Evolutionary conservation across 805 yeast species (phyloP).

Genomic region (Suhomyces faveliae): DNA sequence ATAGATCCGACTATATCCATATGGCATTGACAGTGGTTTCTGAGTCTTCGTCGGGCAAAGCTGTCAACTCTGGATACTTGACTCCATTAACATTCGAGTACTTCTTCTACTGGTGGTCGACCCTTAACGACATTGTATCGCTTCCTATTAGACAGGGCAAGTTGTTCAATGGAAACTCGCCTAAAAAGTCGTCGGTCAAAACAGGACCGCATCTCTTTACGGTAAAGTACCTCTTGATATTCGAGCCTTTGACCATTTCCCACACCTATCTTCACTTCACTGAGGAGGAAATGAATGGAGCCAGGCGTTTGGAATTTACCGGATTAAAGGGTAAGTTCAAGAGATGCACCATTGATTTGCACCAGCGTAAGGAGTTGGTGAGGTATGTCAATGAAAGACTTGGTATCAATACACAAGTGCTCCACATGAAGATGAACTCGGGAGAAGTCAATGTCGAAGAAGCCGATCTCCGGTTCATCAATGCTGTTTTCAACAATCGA

Average conservation of each 20-base stretch:
- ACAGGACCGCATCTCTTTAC: slow-evolving; percentile 42
- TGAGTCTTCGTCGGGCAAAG: slow-evolving; percentile 26
- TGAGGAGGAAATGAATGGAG: slow-evolving; percentile 19
- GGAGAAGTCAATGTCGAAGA: slow-evolving; percentile 69
- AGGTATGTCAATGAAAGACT: slow-evolving; percentile 39
- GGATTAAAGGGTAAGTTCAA: slow-evolving; percentile 38
- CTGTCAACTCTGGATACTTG: slow-evolving; percentile 36
- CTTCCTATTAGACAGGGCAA: slow-evolving; percentile 38
- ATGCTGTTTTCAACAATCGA: slow-evolving; percentile 61
- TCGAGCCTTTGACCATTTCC: slow-evolving; percentile 40
- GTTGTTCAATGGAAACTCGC: slow-evolving; percentile 22
- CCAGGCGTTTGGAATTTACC: slow-evolving; percentile 31
- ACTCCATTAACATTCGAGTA: slow-evolving; percentile 39
- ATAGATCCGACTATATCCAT: slow-evolving; percentile 80
- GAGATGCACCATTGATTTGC: slow-evolving; percentile 37
- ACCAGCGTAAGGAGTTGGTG: slow-evolving; percentile 37
- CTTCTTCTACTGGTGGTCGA: slow-evolving; percentile 45
- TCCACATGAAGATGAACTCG: slow-evolving; percentile 58
- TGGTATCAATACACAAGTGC: slow-evolving; percentile 33
- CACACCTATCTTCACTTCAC: slow-evolving; percentile 34
- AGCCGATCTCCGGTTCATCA: slow-evolving; percentile 66
- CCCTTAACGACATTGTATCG: slow-evolving; percentile 29
- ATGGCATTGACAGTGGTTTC: slow-evolving; percentile 40
- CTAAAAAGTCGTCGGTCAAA: slow-evolving; percentile 27
- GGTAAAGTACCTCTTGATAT: slow-evolving; percentile 38